Percentiles rank a stretch among this genome's conserved stretches.
These are phyloP conservation scores for Adiantum capillusveneris DNA, from an alignment of 75 land plant species.

Conservation along the genomic window DNA sequence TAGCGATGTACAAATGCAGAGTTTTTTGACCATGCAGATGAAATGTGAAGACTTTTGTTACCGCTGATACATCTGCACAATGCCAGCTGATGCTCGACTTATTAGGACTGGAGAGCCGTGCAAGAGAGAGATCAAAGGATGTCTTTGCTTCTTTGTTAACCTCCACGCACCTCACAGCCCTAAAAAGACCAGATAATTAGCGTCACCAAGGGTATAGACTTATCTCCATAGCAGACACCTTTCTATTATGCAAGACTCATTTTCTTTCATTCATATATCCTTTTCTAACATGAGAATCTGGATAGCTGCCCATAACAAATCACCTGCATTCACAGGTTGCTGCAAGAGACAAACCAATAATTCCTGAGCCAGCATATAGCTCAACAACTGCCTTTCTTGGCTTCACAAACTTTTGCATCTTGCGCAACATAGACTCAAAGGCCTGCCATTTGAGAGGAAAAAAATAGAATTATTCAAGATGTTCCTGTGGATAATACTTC, in stretches of 20 bases:
- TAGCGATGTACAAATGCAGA: too few relatives aligned
- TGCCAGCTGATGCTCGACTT: conserved; percentile 87
- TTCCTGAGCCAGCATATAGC: conserved; percentile 92
- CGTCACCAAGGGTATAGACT: too few relatives aligned
- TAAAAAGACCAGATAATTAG: conserved; percentile 11
- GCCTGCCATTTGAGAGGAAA: conserved; percentile 40
- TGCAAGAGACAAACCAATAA: conserved; percentile 83
- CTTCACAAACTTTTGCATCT: conserved; percentile 73
- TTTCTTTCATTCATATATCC: too few relatives aligned
- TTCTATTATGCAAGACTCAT: too few relatives aligned
- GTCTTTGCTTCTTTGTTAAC: conserved; percentile 77
- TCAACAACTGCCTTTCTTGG: conserved; percentile 80
- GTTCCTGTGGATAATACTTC: too few relatives aligned
- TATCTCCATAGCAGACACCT: too few relatives aligned
- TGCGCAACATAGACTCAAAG: conserved; percentile 74
- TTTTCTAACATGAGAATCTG: too few relatives aligned
- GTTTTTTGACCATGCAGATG: too few relatives aligned
- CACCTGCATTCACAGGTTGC: conserved; percentile 80
- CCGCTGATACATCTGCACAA: conserved; percentile 81
- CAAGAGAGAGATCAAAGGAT: conserved; percentile 70
- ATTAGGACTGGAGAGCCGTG: conserved; percentile 52
- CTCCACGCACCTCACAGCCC: conserved; percentile 90
- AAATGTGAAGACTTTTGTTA: conserved; percentile 21
- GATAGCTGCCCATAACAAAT: conserved; percentile 2
- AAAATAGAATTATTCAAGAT: too few relatives aligned